Evolutionary conservation across 2,329 filamentous ascomycete species (phyloP).

Genomic region (Botrytis squamosa): DNA sequence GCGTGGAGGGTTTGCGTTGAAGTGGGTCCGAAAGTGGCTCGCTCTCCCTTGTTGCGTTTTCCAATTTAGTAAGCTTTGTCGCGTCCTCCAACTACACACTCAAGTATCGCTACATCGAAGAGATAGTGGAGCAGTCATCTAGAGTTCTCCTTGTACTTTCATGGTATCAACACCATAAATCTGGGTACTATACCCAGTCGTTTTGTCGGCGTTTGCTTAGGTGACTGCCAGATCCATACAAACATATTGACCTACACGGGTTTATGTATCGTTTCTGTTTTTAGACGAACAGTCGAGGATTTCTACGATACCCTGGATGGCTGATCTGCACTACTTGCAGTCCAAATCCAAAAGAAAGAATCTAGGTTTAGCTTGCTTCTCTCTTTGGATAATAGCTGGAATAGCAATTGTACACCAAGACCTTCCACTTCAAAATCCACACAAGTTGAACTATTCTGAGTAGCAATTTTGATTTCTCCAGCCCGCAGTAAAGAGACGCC

Average conservation of each 20-base stretch:
- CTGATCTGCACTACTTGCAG: neutral
- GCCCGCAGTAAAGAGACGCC: neutral
- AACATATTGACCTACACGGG: neutral
- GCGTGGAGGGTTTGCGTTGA: neutral
- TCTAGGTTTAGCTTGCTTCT: neutral
- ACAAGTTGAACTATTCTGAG: neutral
- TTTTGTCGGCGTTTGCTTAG: neutral
- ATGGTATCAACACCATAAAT: neutral
- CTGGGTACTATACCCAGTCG: neutral
- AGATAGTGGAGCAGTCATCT: neutral
- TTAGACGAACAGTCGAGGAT: neutral
- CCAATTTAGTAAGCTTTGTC: neutral
- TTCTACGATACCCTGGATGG: neutral
- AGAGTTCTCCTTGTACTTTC: neutral
- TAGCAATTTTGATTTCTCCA: neutral
- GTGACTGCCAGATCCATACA: neutral
- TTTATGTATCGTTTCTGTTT: neutral
- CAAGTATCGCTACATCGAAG: neutral
- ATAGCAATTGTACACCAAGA: neutral
- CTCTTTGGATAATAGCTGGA: neutral
- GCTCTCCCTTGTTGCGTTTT: neutral
- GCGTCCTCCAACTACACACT: neutral
- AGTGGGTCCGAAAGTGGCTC: neutral
- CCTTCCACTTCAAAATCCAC: neutral
- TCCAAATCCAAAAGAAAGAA: neutral